A percentile compares a stretch with the other conserved stretches of the same genome.
Conservation (phyloP, 441 rosid species). For the Erysimum cheiri region DNA sequence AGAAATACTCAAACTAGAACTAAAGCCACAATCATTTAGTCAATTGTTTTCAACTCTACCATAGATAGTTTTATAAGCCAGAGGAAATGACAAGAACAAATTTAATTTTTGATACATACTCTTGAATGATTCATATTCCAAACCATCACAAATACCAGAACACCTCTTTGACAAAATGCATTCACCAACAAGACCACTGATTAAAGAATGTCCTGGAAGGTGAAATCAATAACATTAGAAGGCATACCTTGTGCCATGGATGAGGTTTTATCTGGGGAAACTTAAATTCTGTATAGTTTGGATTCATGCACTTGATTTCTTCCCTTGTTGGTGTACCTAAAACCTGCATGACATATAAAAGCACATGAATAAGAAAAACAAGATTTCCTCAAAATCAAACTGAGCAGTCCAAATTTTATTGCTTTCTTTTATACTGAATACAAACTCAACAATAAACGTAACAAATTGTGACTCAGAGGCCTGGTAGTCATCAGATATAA, state of each 20-base stretch:
- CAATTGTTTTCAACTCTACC: background rate
- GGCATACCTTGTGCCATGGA: conserved; percentile 97
- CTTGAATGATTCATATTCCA: conserved; percentile 10
- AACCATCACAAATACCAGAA: conserved; percentile 20
- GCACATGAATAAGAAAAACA: conserved; percentile 6
- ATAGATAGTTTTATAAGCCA: background rate
- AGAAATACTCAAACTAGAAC: conserved; percentile 17
- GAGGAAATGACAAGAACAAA: conserved; percentile 3
- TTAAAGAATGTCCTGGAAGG: conserved; percentile 12
- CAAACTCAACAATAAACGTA: conserved; percentile 17
- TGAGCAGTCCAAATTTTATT: conserved; percentile 20
- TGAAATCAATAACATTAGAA: conserved; percentile 20
- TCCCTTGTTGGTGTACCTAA: conserved; percentile 99
- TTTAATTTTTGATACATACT: background rate
- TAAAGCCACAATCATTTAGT: conserved; percentile 15
- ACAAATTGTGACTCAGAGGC: background rate
- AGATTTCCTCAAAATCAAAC: conserved; percentile 20
- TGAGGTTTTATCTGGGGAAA: conserved; percentile 99
- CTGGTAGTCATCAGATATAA: conserved; percentile 11
- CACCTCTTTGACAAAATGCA: background rate
- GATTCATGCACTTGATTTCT: conserved; percentile 99
- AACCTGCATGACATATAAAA: conserved; percentile 57
- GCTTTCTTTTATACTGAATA: conserved; percentile 11
- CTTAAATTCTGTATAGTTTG: conserved; percentile 96
- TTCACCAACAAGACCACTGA: conserved; percentile 20